These are phyloP conservation scores for Hawksworthiomyces lignivorus DNA, from an alignment of 2,329 filamentous ascomycete genomes.

Conservation along the genomic window DNA sequence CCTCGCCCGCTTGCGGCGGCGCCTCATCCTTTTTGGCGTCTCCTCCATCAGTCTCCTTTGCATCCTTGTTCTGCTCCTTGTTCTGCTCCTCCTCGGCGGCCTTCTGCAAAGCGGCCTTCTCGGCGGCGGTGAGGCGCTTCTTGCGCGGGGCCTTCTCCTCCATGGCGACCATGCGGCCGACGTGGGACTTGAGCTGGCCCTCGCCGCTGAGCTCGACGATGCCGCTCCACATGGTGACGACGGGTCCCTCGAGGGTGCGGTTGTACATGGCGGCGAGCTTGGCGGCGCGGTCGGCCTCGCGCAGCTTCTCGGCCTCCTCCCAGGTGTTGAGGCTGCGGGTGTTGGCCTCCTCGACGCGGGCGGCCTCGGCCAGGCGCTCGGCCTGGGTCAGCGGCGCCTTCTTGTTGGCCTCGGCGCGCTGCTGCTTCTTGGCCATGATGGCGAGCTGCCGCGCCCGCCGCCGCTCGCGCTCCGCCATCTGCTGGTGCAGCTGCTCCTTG, in stretches of 20 bases:
- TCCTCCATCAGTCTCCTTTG: not conserved
- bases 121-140: slow-evolving; percentile 38
- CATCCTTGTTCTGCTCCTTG: not conserved
- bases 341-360: slow-evolving; percentile 75
- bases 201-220: slow-evolving; percentile 67
- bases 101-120: slow-evolving; percentile 10
- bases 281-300: slow-evolving; percentile 73
- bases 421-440: slow-evolving; percentile 59
- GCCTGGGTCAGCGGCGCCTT: slow-evolving; percentile 80
- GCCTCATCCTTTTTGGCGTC: not conserved
- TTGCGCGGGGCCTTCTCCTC: slow-evolving; percentile 49
- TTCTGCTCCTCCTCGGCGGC: not conserved
- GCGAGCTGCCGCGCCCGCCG: slow-evolving; percentile 63
- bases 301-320: slow-evolving; percentile 86
- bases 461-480: slow-evolving; percentile 66
- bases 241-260: slow-evolving; percentile 77
- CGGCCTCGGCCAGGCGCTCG: slow-evolving; percentile 75
- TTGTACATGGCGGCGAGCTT: slow-evolving; percentile 84
- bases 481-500: slow-evolving; percentile 57
- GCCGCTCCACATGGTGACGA: slow-evolving; percentile 92
- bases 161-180: slow-evolving; percentile 58
- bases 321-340: slow-evolving; percentile 85
- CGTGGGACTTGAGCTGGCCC: slow-evolving; percentile 57
- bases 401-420: slow-evolving; percentile 64
- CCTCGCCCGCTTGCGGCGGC: not conserved